A percentile compares a stretch with the other conserved stretches of the same genome.
phyloP scores from a whole-genome alignment of 2,329 filamentous ascomycete species.

The Pseudocercospora macadamiae region DNA sequence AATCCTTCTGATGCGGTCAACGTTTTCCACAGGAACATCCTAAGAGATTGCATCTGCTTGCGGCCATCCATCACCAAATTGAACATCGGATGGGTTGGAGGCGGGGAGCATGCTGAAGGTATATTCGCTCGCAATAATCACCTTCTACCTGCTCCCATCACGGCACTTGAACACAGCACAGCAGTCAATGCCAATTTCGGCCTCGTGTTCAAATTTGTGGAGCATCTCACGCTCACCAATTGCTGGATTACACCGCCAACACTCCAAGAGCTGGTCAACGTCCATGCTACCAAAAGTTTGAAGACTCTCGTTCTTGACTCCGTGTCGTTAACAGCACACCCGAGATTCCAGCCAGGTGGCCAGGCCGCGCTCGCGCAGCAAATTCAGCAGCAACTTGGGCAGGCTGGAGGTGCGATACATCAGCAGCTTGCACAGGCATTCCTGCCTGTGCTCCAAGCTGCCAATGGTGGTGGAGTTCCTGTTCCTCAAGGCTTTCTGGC shows the following conservation, averaged over 20 bases:
- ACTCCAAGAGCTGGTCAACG: conserved; percentile 55
- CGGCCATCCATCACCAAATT: conserved; percentile 62
- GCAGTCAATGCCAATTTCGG: conserved; percentile 13
- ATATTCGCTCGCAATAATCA: conserved; percentile 64
- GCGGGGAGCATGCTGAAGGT: conserved; percentile 68
- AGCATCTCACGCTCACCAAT: conserved; percentile 66
- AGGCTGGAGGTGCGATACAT: too few relatives aligned
- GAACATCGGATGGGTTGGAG: conserved; percentile 68
- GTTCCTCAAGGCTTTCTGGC: conserved; percentile 8
- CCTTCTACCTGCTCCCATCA: conserved; percentile 64
- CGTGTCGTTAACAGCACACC: conserved; percentile 63
- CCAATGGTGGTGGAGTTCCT: background rate
- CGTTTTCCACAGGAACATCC: conserved; percentile 58
- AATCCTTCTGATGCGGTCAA: conserved; percentile 56
- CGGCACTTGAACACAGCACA: conserved; percentile 32
- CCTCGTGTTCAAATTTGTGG: conserved; percentile 57
- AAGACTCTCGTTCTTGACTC: conserved; percentile 63
- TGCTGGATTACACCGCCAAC: conserved; percentile 68
- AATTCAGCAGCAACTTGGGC: too few relatives aligned
- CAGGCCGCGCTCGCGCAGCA: conserved; percentile 19
- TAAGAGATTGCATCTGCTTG: conserved; percentile 27
- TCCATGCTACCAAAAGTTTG: conserved; percentile 53
- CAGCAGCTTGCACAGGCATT: conserved; percentile 18
- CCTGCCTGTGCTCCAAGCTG: background rate
- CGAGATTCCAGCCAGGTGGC: conserved; percentile 24